phyloP scores from a whole-genome alignment of 169 alveolate genomes.

The Plasmodium adleri region DNA sequence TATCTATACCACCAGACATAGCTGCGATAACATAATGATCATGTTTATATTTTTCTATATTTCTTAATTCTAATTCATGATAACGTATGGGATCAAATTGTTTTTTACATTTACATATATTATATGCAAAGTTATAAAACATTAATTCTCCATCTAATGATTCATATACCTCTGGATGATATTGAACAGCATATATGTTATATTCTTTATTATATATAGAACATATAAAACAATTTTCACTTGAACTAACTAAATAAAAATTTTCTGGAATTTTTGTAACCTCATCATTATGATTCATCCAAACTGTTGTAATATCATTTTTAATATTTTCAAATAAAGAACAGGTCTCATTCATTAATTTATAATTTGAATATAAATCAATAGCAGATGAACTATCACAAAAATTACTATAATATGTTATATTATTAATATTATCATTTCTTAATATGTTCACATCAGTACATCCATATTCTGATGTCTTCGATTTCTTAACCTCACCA shows the following conservation, averaged over 20 bases:
- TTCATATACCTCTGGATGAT: slow-evolving; percentile 85
- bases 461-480: slow-evolving; percentile 79
- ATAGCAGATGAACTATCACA: background rate
- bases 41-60: slow-evolving; percentile 69
- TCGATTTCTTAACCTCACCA: slow-evolving; percentile 77
- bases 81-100: slow-evolving; percentile 75
- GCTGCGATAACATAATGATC: slow-evolving; percentile 84
- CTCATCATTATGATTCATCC: slow-evolving; percentile 80
- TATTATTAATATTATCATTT: slow-evolving; percentile 35
- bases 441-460: slow-evolving; percentile 45
- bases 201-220: slow-evolving; percentile 77
- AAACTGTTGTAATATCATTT: slow-evolving; percentile 48
- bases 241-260: slow-evolving; percentile 74
- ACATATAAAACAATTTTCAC: slow-evolving; percentile 68
- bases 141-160: slow-evolving; percentile 77
- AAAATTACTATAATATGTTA: too few relatives aligned
- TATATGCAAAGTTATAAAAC: slow-evolving; percentile 81
- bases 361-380: slow-evolving; percentile 50
- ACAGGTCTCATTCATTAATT: slow-evolving; percentile 27
- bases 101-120: slow-evolving; percentile 79
- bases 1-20: slow-evolving; percentile 87
- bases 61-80: slow-evolving; percentile 78
- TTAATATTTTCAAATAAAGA: slow-evolving; percentile 73
- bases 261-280: slow-evolving; percentile 79
- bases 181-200: slow-evolving; percentile 78